These are phyloP conservation scores for Globisporangium canariense DNA, from an alignment of 352 stramenopile species.

Conservation along the genomic window DNA sequence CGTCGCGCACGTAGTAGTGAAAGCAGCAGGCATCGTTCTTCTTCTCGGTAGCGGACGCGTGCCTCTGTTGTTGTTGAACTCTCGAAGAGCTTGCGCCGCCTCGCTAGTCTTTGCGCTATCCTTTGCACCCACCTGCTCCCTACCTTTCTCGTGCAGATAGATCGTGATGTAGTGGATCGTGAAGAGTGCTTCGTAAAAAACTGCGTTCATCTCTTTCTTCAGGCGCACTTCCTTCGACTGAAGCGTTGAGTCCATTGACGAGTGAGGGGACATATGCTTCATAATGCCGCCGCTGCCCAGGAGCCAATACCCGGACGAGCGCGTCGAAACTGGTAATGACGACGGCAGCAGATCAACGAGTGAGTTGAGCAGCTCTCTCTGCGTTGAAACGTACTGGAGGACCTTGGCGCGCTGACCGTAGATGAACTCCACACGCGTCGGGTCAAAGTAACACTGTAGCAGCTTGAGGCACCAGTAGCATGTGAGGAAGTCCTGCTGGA, in stretches of 20 bases:
- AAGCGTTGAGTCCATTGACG: slow-evolving; percentile 27
- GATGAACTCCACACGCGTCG: slow-evolving; percentile 22
- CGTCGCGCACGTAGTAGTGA: not conserved
- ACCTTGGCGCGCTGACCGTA: slow-evolving; percentile 47
- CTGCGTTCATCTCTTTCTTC: slow-evolving; percentile 63
- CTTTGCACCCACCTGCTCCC: slow-evolving; percentile 21
- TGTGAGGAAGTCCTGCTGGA: slow-evolving; percentile 53
- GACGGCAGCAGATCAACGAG: slow-evolving; percentile 58
- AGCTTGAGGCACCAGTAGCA: slow-evolving; percentile 70
- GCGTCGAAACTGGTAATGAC: slow-evolving; percentile 33
- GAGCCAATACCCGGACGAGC: slow-evolving; percentile 46
- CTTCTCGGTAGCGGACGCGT: not conserved
- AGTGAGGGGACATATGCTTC: slow-evolving; percentile 13
- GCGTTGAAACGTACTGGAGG: slow-evolving; percentile 54
- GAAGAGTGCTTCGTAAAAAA: slow-evolving; percentile 65
- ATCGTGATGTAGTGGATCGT: slow-evolving; percentile 62
- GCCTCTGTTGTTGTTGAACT: slow-evolving; percentile 2
- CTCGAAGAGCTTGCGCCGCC: slow-evolving; percentile 5
- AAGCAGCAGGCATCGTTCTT: slow-evolving; percentile 2
- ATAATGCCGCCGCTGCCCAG: slow-evolving; percentile 21
- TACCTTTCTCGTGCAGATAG: slow-evolving; percentile 33
- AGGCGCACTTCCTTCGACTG: slow-evolving; percentile 60
- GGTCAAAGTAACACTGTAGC: slow-evolving; percentile 64
- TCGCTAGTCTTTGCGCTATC: slow-evolving; percentile 13
- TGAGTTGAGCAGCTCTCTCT: slow-evolving; percentile 38